phyloP scores from a whole-genome alignment of 768 basidiomycete species.

The Lentinula guzmanii region DNA sequence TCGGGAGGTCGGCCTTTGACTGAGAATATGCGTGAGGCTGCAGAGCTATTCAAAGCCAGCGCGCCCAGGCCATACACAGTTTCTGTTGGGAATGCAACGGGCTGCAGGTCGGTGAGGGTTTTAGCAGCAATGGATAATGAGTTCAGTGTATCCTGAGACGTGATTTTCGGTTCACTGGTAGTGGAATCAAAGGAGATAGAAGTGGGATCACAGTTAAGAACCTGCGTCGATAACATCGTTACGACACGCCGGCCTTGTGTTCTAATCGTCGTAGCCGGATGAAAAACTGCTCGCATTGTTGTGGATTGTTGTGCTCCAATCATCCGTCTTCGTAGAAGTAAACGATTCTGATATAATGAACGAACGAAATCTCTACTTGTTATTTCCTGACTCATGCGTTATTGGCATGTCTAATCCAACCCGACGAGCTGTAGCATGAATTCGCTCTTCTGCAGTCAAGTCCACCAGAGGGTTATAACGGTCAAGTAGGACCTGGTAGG shows the following conservation, averaged over 20 bases:
- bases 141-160: conserved; percentile 42
- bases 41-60: conserved; percentile 57
- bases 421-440: conserved; percentile 78
- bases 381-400: conserved; percentile 20
- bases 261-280: neutral
- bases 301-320: neutral
- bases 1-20: conserved; percentile 92
- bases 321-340: neutral
- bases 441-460: conserved; percentile 71
- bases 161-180: conserved; percentile 40
- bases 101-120: conserved; percentile 43
- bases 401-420: conserved; percentile 86
- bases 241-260: neutral
- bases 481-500: conserved; percentile 62
- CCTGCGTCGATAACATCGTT: conserved; percentile 21
- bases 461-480: conserved; percentile 85
- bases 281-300: conserved; percentile 4
- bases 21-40: conserved; percentile 70
- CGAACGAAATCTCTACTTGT: conserved; percentile 8
- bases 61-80: conserved; percentile 99
- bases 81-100: conserved; percentile 93
- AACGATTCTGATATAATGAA: neutral
- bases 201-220: conserved; percentile 59
- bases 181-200: conserved; percentile 50
- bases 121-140: conserved; percentile 53